These are phyloP conservation scores for Liquidambar formosana DNA, from an alignment of 164 flowering plant genomes.

Conservation along the genomic window DNA sequence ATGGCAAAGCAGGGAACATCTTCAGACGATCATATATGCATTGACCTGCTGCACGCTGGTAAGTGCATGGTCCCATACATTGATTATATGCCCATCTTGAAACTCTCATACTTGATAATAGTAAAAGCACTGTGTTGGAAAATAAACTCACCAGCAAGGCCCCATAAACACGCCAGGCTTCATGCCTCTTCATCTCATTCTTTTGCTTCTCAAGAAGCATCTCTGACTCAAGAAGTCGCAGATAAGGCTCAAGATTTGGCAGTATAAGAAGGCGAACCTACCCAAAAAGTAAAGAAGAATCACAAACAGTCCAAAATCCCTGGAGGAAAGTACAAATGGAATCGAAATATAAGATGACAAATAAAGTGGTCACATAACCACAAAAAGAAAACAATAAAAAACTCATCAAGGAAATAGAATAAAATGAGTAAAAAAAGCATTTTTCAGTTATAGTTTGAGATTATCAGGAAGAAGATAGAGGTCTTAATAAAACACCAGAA, in stretches of 20 bases:
- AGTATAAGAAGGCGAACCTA: conserved; percentile 80
- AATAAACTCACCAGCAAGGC: conserved; percentile 69
- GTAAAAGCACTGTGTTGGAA: neutral
- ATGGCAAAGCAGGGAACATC: conserved; percentile 56
- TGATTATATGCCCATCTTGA: neutral
- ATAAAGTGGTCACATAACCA: neutral
- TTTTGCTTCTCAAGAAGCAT: conserved; percentile 86
- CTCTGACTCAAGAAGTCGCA: conserved; percentile 81
- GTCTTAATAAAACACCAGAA: neutral
- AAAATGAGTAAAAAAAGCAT: no score
- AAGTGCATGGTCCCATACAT: conserved; percentile 10
- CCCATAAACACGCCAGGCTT: conserved; percentile 97
- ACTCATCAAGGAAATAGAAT: no score
- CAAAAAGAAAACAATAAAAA: no score
- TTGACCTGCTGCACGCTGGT: conserved; percentile 81
- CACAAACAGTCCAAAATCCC: conserved; percentile 2
- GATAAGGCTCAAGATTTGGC: conserved; percentile 85
- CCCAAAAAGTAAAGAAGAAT: conserved; percentile 2
- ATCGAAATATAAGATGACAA: neutral
- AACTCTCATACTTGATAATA: neutral
- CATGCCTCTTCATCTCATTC: conserved; percentile 88
- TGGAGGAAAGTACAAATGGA: neutral
- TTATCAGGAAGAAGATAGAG: neutral
- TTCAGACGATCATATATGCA: conserved; percentile 74
- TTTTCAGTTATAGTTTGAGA: no score